Evolutionary conservation across 495 filamentous ascomycete species (phyloP), one percentile per base, ranked within the genome.

Genomic region (Eremomyces bilateralis): DNA sequence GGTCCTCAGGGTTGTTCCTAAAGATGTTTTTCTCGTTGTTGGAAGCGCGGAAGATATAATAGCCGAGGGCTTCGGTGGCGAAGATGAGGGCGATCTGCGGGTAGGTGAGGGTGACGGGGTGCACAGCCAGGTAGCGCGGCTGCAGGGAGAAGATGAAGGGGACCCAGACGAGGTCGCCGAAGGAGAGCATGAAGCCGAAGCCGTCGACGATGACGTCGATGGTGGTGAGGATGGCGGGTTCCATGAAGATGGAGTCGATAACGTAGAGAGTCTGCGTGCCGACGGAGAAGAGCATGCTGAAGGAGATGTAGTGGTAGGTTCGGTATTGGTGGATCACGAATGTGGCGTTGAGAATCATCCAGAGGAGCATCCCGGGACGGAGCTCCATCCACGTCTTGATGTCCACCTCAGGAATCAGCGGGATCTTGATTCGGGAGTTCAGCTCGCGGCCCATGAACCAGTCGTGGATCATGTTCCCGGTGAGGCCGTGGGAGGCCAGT

Each of bases 381-480:
- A 97, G 61, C 57, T 97, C 88, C 57, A 74, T 80, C 48, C 71
- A 94, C 32, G 72, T 62, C 57, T 93, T 94, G 52, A 97, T 76
- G 47, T 97, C 90, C 31, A 94, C 65, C 31, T 74, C 73, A 42
- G 80, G 77, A 15, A 88, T 60, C 34, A 85, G 50, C 2, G 83
- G 83, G 10, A 92, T 47, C 3, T 62, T 69, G 32, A 95, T 53
- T 20, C 83, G 82, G 4, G 90, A 85, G 58, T 95, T 97, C 38
- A 95, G 73, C 50, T 95, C 88, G 22, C 88, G 81, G 15, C 88
- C 88, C 43, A 95, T 95, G 59, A 81, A 97, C 65, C 79, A 95
- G 56, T 95, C 85, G 54, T 95, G 94, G 21, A 95, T 54, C 32
- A 76, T 54, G 49, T 92, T 95, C 34, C 88, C 90, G 11, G 72